phyloP scores from a whole-genome alignment of 2,329 filamentous ascomycete species.

The Thielaviopsis populi region DNA sequence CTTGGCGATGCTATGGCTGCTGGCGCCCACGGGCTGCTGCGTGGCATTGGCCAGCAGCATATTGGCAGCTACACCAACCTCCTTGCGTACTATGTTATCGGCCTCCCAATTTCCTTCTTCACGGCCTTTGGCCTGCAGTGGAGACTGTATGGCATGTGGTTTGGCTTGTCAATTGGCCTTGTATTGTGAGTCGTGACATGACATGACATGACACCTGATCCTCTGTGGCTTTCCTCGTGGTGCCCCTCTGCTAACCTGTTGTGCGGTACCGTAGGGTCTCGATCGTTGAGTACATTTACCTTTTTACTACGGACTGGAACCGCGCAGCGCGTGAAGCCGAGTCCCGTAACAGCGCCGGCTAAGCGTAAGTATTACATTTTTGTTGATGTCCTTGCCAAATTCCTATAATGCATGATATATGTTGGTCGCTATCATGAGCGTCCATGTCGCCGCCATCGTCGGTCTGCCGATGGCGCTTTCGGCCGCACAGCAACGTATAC shows the following conservation, averaged over 20 bases:
- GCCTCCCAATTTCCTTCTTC: conserved; percentile 67
- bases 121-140: conserved; percentile 63
- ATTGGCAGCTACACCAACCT: conserved; percentile 83
- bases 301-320: conserved; percentile 39
- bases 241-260: conserved; percentile 9
- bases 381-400: not conserved
- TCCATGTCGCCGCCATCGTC: not conserved
- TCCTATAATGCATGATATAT: not conserved
- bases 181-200: conserved; percentile 33
- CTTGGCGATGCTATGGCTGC: conserved; percentile 71
- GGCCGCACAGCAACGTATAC: too few relatives aligned
- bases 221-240: not conserved
- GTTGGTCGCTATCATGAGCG: not conserved
- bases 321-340: conserved; percentile 38
- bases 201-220: too few relatives aligned
- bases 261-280: conserved; percentile 29
- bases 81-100: conserved; percentile 72
- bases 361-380: conserved; percentile 15
- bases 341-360: conserved; percentile 33
- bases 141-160: conserved; percentile 71
- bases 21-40: conserved; percentile 68
- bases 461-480: too few relatives aligned
- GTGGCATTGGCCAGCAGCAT: conserved; percentile 76
- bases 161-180: conserved; percentile 59
- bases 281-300: conserved; percentile 38